These are phyloP conservation scores for Phoma sp. DNA, from an alignment of 2,329 filamentous ascomycete species.

Conservation along the genomic window DNA sequence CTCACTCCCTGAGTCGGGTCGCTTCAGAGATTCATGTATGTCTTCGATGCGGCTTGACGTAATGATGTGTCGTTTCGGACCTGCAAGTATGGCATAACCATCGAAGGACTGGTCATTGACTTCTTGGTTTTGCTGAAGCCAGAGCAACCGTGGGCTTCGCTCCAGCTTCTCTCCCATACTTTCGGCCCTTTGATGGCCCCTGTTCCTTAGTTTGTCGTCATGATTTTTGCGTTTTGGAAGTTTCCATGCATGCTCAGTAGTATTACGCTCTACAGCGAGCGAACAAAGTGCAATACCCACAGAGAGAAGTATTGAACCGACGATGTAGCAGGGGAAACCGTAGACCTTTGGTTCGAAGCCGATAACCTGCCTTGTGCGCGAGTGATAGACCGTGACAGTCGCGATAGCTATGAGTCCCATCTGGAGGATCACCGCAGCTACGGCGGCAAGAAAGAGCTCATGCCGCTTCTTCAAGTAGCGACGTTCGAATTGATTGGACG, in stretches of 20 bases:
- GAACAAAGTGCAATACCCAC: background rate
- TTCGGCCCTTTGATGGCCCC: no score
- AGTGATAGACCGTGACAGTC: background rate
- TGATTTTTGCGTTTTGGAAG: background rate
- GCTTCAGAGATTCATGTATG: no score
- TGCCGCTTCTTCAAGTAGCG: background rate
- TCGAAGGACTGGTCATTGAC: slow-evolving; percentile 1
- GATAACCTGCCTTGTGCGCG: background rate
- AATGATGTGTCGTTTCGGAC: background rate
- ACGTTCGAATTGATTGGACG: background rate
- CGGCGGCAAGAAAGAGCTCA: background rate
- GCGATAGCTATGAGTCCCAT: background rate
- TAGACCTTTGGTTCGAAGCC: background rate
- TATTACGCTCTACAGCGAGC: background rate
- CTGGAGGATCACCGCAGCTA: background rate
- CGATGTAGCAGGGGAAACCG: slow-evolving; percentile 1
- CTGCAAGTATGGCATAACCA: slow-evolving; percentile 1
- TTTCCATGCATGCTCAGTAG: background rate
- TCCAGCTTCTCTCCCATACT: background rate
- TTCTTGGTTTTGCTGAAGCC: slow-evolving; percentile 3
- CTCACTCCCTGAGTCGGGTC: no score
- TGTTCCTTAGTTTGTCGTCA: background rate
- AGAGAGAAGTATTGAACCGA: background rate
- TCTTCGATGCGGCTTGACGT: slow-evolving; percentile 1
- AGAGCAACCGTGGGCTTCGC: background rate